Conservation (phyloP, 106 monocot genomes). For the Gastrodia elata region DNA sequence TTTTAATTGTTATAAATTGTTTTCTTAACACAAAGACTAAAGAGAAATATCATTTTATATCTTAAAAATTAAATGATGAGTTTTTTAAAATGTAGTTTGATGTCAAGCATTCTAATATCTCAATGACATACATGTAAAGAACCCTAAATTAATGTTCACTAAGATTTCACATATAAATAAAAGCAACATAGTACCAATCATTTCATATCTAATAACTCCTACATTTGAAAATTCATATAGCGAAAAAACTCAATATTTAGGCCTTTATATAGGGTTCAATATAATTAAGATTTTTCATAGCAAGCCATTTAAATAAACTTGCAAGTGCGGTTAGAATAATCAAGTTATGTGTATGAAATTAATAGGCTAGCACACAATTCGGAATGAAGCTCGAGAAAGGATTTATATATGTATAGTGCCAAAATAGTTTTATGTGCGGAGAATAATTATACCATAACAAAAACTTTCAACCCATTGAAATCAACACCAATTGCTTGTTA, state of each 20-base stretch:
- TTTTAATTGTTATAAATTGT: too few relatives aligned
- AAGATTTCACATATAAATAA: neutral
- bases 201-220: neutral
- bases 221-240: neutral
- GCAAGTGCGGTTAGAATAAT: neutral
- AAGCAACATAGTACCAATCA: neutral
- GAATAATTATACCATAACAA: neutral
- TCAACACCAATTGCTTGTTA: neutral
- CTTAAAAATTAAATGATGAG: neutral
- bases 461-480: neutral
- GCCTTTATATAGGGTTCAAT: neutral
- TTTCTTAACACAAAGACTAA: neutral
- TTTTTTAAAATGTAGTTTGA: neutral
- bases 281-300: neutral
- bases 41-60: neutral
- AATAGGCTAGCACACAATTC: neutral
- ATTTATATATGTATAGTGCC: neutral
- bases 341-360: neutral
- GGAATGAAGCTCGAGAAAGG: neutral
- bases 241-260: neutral
- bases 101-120: neutral
- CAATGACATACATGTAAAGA: neutral
- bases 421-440: neutral
- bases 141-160: neutral
- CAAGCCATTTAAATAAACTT: too few relatives aligned